Base-by-base conservation (phyloP, 345 rosid genomes). In the Streptanthus diversifolius region DNA sequence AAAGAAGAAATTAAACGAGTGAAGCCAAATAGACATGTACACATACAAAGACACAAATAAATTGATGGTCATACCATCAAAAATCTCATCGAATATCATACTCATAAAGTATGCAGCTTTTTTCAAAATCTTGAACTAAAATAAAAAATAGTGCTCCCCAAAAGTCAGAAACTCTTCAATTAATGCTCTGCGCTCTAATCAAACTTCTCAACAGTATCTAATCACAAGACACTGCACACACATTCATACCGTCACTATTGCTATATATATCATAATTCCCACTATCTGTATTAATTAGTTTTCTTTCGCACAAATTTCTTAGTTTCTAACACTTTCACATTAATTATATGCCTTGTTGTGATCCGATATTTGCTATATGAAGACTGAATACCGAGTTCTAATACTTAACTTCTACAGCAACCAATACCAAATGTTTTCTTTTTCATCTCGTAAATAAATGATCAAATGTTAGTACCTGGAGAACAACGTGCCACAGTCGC, bases 401-500 rank as follows among this genome's bases (percentile, higher is more conserved):
- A 5, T 29, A 40, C 43, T 29, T 47, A 60, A 48, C 30, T 60
- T 48, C 43, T 71, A 9, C 17, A 51, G 5, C 11, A 49, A 61
- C 24, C 52, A 39, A 37, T 71, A 49, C 17, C 45, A 72, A 11
- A 44, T 64, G 49, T 25, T 56, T 6, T 25, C n/a, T 6, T 5
- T 25, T 27, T 29, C 59, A 22, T 39, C 7, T 67, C 1, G 40
- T 18, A 17, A 29, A 12, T 8, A 17, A 48, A 22, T 32, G 59
- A 53, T 25, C 58, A 29, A 3, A 55, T 15, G 19, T 53, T 53
- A 22, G 9, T 81, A 90, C 98, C 98, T 90, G 84, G 98, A 90
- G 79, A 90, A 93, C 32, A 90, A 81, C 58, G 96, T 90, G 30
- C 97, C 98, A 67, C 98, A 93, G 47, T 93, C 98, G 45, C 98